Conservation (phyloP, 169 alveolate species). For the Plasmodium coatneyi region DNA sequence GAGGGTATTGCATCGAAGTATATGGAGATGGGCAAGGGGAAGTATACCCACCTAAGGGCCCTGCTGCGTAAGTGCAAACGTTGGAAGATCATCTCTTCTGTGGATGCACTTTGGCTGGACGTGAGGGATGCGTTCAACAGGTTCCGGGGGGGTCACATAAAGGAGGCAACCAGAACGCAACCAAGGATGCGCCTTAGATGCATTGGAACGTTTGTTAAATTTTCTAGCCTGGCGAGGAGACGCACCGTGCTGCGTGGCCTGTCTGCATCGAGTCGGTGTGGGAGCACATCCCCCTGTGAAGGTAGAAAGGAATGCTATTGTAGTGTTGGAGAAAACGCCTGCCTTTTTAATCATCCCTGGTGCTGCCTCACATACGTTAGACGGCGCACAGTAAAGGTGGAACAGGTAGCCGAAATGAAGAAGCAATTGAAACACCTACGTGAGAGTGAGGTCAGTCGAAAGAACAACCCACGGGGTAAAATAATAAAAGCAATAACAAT, state of each 20-base stretch:
- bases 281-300: background rate
- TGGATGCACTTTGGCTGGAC: slow-evolving; percentile 18
- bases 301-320: background rate
- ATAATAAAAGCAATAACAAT: slow-evolving; percentile 70
- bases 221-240: background rate
- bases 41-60: background rate
- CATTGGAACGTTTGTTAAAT: background rate
- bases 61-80: background rate
- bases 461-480: background rate
- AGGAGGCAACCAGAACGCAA: background rate
- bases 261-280: background rate
- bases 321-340: background rate
- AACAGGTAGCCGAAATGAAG: background rate
- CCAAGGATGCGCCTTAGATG: background rate
- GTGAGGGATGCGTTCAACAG: slow-evolving; percentile 9
- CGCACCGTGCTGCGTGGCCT: background rate
- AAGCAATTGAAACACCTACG: background rate
- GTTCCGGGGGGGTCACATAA: background rate
- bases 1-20: background rate
- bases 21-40: background rate
- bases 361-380: background rate
- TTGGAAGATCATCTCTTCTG: background rate
- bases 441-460: background rate
- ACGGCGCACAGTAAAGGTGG: background rate
- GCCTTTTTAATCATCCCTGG: background rate